These are phyloP conservation scores for Fusarium sacchari DNA, from an alignment of 2,329 filamentous ascomycete species.

Conservation along the genomic window DNA sequence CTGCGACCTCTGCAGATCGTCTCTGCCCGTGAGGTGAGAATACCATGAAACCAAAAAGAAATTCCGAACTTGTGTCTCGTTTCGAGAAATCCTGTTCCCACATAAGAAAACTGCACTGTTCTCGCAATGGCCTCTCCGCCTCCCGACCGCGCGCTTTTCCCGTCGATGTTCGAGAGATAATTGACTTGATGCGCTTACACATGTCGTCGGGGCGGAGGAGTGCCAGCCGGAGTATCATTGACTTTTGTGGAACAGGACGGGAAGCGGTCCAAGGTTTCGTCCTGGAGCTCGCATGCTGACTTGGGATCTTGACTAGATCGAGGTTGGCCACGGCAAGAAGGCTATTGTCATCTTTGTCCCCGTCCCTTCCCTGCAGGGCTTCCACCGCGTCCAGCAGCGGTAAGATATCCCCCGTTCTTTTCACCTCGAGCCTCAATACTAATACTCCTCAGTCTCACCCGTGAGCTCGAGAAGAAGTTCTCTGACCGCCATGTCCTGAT, in stretches of 20 bases:
- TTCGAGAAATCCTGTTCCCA: conserved; percentile 56
- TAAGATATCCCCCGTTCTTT: conserved; percentile 63
- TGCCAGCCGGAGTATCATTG: conserved; percentile 52
- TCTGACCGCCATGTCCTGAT: conserved; percentile 99
- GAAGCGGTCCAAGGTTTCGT: conserved; percentile 77
- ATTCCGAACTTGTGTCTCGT: conserved; percentile 15
- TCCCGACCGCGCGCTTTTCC: conserved; percentile 33
- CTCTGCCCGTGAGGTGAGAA: conserved; percentile 98
- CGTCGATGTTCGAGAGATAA: conserved; percentile 36
- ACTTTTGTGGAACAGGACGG: conserved; percentile 73
- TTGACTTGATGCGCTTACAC: conserved; percentile 24
- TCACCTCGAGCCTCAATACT: conserved; percentile 5
- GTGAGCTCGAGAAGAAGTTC: conserved; percentile 99
- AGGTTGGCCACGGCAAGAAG: conserved; percentile 99
- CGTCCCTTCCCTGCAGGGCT: conserved; percentile 96
- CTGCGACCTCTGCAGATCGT: conserved; percentile 98
- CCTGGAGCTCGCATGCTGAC: conserved; percentile 82
- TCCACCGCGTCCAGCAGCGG: conserved; percentile 99
- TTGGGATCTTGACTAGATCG: conserved; percentile 83
- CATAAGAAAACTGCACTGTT: conserved; percentile 39
- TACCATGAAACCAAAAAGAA: conserved; percentile 40
- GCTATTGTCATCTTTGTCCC: conserved; percentile 99
- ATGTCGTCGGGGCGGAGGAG: conserved; percentile 43
- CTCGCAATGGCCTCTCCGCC: conserved; percentile 49
- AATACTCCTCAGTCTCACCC: conserved; percentile 79